A percentile compares a stretch with the other conserved stretches of the same genome.
Conservation (phyloP, 2,329 filamentous ascomycete species). For the Beauveria varroae region DNA sequence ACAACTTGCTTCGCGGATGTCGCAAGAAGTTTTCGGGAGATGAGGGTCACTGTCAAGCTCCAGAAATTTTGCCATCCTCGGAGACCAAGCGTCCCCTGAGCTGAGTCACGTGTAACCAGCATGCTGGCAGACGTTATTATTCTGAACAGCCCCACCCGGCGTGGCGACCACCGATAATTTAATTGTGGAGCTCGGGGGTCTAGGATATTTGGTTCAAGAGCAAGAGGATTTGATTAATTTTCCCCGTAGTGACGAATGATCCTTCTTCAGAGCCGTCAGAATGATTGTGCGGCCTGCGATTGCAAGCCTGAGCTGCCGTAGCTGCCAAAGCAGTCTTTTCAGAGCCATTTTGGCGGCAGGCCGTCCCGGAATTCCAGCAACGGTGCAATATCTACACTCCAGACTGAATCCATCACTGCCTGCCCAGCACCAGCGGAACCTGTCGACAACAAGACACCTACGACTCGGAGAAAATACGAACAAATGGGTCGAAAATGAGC, state of each 20-base stretch:
- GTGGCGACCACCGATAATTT: background rate
- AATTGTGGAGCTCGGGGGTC: background rate
- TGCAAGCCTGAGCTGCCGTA: constrained; percentile 23
- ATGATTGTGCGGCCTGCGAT: constrained; percentile 26
- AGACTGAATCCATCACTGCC: constrained; percentile 14
- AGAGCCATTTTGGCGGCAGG: constrained; percentile 19
- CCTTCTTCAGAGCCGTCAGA: background rate
- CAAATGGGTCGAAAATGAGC: constrained; percentile 14
- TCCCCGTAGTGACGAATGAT: background rate
- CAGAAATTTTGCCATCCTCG: constrained; percentile 1
- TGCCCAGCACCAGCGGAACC: constrained; percentile 16
- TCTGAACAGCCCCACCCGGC: background rate
- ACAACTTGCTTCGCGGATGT: constrained; percentile 1
- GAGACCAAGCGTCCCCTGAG: constrained; percentile 1
- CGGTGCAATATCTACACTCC: constrained; percentile 10
- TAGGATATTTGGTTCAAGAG: background rate
- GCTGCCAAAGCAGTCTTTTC: constrained; percentile 24
- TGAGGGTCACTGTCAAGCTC: background rate
- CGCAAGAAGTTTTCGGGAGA: constrained; percentile 4
- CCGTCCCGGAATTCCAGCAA: constrained; percentile 12
- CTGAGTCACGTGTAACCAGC: background rate
- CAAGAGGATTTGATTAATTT: background rate
- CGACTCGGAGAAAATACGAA: constrained; percentile 6
- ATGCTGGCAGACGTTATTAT: too few relatives aligned
- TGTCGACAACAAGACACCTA: constrained; percentile 15